Percentiles rank a stretch among this genome's conserved stretches.
Evolutionary conservation across 1,139 yeast genomes (phyloP).

Genomic region (Wickerhamomyces sp.): DNA sequence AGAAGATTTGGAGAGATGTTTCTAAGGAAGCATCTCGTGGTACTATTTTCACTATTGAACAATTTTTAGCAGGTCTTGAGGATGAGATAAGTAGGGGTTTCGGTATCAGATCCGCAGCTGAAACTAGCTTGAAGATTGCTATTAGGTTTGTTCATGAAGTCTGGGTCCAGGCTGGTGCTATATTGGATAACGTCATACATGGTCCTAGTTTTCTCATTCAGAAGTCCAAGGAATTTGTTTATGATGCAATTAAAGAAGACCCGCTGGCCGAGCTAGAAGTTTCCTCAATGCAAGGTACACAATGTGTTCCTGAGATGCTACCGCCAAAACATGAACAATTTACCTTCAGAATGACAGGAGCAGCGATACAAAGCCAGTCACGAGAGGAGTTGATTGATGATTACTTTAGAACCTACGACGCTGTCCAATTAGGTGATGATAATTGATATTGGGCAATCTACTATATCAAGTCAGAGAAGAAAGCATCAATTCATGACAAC

Average conservation of each 20-base stretch:
- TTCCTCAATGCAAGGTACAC: too few species aligned
- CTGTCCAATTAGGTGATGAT: constrained; percentile 2
- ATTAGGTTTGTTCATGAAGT: neutral
- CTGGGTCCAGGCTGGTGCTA: neutral
- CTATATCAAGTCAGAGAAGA: too few species aligned
- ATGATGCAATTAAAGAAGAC: neutral
- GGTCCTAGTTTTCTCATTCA: neutral
- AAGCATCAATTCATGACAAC: too few species aligned
- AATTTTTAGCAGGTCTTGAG: neutral
- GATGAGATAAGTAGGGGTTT: neutral
- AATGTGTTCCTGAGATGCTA: neutral
- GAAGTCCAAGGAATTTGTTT: neutral
- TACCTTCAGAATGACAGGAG: constrained; percentile 1
- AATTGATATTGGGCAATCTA: too few species aligned
- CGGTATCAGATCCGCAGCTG: neutral
- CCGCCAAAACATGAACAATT: neutral
- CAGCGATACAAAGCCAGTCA: constrained; percentile 1
- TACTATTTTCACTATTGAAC: neutral
- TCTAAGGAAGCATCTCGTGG: neutral
- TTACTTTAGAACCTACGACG: constrained; percentile 9
- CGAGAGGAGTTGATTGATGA: constrained; percentile 8
- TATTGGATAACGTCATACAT: neutral
- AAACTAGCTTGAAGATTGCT: neutral
- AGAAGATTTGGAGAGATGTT: neutral
- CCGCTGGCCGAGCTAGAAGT: neutral